phyloP scores from a whole-genome alignment of 2,329 filamentous ascomycete genomes.

The Microdochium bolleyi region DNA sequence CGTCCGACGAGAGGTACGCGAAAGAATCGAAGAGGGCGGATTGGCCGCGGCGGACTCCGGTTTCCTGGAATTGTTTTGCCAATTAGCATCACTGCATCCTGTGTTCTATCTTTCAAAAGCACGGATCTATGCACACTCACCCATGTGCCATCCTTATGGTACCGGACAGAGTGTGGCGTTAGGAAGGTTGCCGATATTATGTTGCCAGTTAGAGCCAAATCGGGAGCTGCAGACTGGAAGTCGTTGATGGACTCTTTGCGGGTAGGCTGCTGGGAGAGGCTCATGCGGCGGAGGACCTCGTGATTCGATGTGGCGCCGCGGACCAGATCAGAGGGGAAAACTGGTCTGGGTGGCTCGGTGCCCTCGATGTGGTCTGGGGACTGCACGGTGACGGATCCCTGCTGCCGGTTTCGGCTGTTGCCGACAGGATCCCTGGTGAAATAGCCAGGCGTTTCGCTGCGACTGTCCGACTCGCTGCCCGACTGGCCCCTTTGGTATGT shows the following conservation, averaged over 20 bases:
- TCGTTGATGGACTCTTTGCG: slow-evolving; percentile 44
- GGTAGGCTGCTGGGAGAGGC: slow-evolving; percentile 30
- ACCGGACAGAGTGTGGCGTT: slow-evolving; percentile 51
- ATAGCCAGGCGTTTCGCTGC: slow-evolving; percentile 16
- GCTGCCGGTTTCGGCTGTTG: not conserved
- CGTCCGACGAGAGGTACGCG: slow-evolving; percentile 74
- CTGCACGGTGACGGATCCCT: slow-evolving; percentile 7
- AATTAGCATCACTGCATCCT: not conserved
- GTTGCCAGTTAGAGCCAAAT: slow-evolving; percentile 52
- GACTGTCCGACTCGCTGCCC: slow-evolving; percentile 1
- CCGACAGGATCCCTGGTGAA: slow-evolving; percentile 17
- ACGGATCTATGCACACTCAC: slow-evolving; percentile 29
- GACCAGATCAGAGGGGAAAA: slow-evolving; percentile 11
- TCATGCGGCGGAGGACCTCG: slow-evolving; percentile 35
- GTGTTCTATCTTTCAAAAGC: not conserved
- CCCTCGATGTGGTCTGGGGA: slow-evolving; percentile 10
- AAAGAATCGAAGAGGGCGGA: slow-evolving; percentile 92
- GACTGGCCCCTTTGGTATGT: slow-evolving; percentile 18
- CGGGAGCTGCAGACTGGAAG: slow-evolving; percentile 46
- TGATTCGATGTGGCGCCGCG: slow-evolving; percentile 25
- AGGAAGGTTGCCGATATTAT: slow-evolving; percentile 60
- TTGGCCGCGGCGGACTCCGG: slow-evolving; percentile 73
- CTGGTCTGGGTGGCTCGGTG: slow-evolving; percentile 10
- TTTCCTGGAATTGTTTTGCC: slow-evolving; percentile 42
- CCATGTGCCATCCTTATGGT: slow-evolving; percentile 52